phyloP scores from a whole-genome alignment of 257 asterid species.

The Paraleonurus japonicus region DNA sequence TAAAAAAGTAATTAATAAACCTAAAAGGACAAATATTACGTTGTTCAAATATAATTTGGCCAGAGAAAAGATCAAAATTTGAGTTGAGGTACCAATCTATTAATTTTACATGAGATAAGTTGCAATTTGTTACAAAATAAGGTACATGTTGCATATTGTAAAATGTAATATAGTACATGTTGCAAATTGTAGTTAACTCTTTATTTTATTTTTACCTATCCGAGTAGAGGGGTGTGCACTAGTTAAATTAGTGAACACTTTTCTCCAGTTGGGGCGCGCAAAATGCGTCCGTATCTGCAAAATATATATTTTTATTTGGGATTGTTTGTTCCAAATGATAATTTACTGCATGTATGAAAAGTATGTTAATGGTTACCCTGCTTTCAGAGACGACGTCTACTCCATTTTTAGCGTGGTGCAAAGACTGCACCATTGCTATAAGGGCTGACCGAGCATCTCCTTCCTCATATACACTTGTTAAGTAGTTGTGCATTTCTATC shows the following conservation, averaged over 20 bases:
- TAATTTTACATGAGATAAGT: no score
- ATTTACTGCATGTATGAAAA: background rate
- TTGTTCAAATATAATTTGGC: no score
- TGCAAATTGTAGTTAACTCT: no score
- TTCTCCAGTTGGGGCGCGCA: slow-evolving; percentile 95
- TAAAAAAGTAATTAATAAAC: no score
- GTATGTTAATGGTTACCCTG: slow-evolving; percentile 39
- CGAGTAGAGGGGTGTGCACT: slow-evolving; percentile 55
- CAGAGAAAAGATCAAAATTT: no score
- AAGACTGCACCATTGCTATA: slow-evolving; percentile 87
- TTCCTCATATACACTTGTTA: slow-evolving; percentile 91
- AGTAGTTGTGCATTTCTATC: slow-evolving; percentile 88
- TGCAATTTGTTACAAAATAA: no score
- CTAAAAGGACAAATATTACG: no score
- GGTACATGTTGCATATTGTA: no score
- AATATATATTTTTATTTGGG: background rate
- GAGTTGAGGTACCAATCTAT: no score
- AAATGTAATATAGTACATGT: no score
- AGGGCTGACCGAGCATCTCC: slow-evolving; percentile 97
- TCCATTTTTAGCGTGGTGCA: slow-evolving; percentile 90
- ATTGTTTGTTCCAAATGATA: background rate
- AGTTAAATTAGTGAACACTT: slow-evolving; percentile 60
- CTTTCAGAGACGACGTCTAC: slow-evolving; percentile 86
- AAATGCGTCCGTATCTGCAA: slow-evolving; percentile 83
- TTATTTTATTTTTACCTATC: slow-evolving; percentile 47